Percentiles rank a stretch among this genome's conserved stretches.
phyloP scores from a whole-genome alignment of 352 stramenopile species.

The Pythium sukuiense region DNA sequence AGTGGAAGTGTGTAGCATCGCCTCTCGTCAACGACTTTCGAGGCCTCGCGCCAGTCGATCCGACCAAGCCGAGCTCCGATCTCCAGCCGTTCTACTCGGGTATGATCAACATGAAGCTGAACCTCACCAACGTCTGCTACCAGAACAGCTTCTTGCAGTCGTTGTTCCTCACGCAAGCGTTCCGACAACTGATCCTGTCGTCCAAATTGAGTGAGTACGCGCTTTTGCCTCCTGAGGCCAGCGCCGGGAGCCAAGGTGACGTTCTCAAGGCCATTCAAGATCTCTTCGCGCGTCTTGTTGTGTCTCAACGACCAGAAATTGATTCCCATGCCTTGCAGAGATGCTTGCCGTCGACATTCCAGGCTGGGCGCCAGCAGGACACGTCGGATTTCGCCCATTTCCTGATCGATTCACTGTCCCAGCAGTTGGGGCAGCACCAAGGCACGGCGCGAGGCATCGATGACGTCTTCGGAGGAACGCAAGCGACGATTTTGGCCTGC shows the following conservation, averaged over 20 bases:
- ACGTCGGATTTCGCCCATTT: constrained; percentile 88
- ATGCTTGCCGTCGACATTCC: constrained; percentile 71
- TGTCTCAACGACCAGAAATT: constrained; percentile 64
- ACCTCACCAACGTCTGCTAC: constrained; percentile 90
- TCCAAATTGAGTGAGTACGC: constrained; percentile 46
- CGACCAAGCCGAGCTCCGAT: constrained; percentile 18
- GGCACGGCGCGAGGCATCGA: constrained; percentile 58
- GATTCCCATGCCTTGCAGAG: constrained; percentile 71
- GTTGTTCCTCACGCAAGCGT: constrained; percentile 85
- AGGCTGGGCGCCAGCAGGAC: constrained; percentile 83
- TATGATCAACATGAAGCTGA: constrained; percentile 90
- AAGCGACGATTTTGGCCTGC: constrained; percentile 82
- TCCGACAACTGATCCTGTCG: constrained; percentile 73
- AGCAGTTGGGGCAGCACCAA: constrained; percentile 67
- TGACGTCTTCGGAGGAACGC: constrained; percentile 75
- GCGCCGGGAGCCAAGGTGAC: constrained; percentile 29
- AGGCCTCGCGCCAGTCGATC: constrained; percentile 45
- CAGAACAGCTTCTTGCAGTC: constrained; percentile 90
- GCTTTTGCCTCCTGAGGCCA: constrained; percentile 26
- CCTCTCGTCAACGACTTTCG: constrained; percentile 61
- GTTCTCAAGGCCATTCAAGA: constrained; percentile 67
- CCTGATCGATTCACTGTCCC: constrained; percentile 75
- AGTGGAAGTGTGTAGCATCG: constrained; percentile 71
- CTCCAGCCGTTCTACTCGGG: constrained; percentile 79
- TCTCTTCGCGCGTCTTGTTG: constrained; percentile 70